These are phyloP conservation scores for Suillus fuscotomentosus DNA, from an alignment of 768 basidiomycete species.

Conservation along the genomic window DNA sequence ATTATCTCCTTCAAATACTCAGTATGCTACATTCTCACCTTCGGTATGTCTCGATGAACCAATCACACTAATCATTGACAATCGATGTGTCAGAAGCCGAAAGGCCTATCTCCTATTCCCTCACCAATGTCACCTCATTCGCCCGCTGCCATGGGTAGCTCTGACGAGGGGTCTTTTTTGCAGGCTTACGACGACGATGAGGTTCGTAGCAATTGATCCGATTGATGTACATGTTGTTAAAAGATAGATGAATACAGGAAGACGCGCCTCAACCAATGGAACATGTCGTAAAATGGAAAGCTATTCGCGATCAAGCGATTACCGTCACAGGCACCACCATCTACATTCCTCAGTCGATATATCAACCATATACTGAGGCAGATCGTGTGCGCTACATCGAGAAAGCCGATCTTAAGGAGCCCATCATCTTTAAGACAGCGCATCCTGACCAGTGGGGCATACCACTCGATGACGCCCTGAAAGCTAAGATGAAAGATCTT, in stretches of 20 bases:
- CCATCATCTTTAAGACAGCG: constrained; percentile 61
- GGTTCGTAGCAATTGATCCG: background rate
- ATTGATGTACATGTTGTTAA: background rate
- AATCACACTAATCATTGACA: background rate
- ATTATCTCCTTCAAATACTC: background rate
- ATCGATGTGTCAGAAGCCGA: background rate
- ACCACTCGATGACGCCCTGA: constrained; percentile 60
- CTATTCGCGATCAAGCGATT: constrained; percentile 5
- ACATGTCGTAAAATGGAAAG: constrained; percentile 29
- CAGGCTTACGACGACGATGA: background rate
- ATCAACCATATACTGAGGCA: constrained; percentile 74
- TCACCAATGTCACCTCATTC: background rate
- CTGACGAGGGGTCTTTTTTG: background rate
- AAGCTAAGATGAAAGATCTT: constrained; percentile 55
- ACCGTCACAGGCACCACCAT: constrained; percentile 35
- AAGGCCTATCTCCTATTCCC: background rate
- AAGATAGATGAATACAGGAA: constrained; percentile 14
- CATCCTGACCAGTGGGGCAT: constrained; percentile 60
- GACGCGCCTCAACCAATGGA: constrained; percentile 19
- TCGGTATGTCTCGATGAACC: background rate
- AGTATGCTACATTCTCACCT: background rate
- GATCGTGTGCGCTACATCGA: constrained; percentile 77
- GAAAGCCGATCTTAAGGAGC: constrained; percentile 59
- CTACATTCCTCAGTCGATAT: constrained; percentile 72
- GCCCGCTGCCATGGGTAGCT: background rate